These are phyloP conservation scores for Acanthamoeba triangularis DNA, from an alignment of 208 protist genomes.

Conservation along the genomic window DNA sequence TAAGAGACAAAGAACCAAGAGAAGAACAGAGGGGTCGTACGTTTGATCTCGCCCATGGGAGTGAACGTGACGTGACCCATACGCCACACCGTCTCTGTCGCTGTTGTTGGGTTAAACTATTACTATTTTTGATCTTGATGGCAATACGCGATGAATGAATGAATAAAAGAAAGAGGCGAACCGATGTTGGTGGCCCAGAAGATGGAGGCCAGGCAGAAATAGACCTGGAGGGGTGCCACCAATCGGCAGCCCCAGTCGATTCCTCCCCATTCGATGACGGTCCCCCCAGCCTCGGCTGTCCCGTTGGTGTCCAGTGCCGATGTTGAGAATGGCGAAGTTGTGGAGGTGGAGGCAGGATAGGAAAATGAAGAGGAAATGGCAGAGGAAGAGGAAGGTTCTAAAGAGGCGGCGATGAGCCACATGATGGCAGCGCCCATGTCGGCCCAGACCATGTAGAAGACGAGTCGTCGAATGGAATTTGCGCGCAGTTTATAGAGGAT, in stretches of 20 bases:
- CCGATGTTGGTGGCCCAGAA: conserved; percentile 71
- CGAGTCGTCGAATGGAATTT: conserved; percentile 61
- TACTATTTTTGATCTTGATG: too few species aligned
- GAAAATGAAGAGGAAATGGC: not conserved
- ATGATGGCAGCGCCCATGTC: conserved; percentile 47
- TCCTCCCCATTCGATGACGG: not conserved
- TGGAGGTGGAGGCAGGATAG: not conserved
- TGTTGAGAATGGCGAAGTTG: not conserved
- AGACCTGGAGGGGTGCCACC: conserved; percentile 10
- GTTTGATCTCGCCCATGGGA: conserved; percentile 71
- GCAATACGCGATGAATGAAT: not conserved
- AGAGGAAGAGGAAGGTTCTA: not conserved
- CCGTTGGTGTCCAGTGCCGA: not conserved
- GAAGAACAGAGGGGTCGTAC: not conserved
- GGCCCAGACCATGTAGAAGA: conserved; percentile 52
- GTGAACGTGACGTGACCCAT: conserved; percentile 65
- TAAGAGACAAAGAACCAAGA: too few species aligned
- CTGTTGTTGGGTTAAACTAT: not conserved
- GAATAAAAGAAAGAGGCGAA: not conserved
- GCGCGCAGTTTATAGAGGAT: conserved; percentile 11
- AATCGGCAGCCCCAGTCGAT: conserved; percentile 55
- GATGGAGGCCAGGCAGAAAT: conserved; percentile 48
- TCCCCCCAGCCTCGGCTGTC: not conserved
- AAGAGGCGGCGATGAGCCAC: conserved; percentile 8
- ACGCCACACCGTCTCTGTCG: conserved; percentile 60